Base-by-base conservation (phyloP, 176 grass and related monocot species). In the Themeda triandra region DNA sequence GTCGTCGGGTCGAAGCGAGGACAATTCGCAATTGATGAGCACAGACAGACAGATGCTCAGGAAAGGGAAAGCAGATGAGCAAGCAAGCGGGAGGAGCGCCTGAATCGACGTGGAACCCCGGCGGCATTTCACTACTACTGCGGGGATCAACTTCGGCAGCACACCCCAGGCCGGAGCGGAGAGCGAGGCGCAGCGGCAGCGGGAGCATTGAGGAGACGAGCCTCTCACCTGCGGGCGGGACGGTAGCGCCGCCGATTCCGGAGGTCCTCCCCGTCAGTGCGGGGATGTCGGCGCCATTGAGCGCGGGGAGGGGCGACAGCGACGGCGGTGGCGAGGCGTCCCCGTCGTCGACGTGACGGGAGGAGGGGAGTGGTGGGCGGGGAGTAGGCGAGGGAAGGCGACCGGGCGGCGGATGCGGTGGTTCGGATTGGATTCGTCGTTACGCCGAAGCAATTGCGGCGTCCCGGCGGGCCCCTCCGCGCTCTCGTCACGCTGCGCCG, bases 261-360 rank as follows among this genome's bases (percentile, higher is more conserved):
- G 24, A 41, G 33, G 24, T 37, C 18, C n/a, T n/a, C 13, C n/a
- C n/a, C n/a, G n/a, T 82, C 54, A 83, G 81, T 37, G 27, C 65
- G 54, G 69, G 27, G 81, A 83, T 75, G 56, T 65, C 81, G 69
- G 11, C 76, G 69, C 58, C 76, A 64, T 79, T 64, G 28, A 51
- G 51, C 14, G 21, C 24, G 9, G 39, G 10, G 45, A 11, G 41
- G 13, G 41, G 33, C 42, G 13, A 45, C 14, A 5, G 45, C 45
- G 45, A 17, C 60, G 60, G 59, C 24, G n/a, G 69, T 21, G 23
- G 4, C 13, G 39, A 17, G 24, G 29, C 46, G 25, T 41, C 41
- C 23, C 24, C 17, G n/a, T n/a, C n/a, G 25, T 76, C 29, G 36
- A 37, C 36, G 37, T 39, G 37, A 39, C 37, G 37, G 37, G 36